phyloP scores from a whole-genome alignment of 805 yeast species.

The Metschnikowia noctiluminum region DNA sequence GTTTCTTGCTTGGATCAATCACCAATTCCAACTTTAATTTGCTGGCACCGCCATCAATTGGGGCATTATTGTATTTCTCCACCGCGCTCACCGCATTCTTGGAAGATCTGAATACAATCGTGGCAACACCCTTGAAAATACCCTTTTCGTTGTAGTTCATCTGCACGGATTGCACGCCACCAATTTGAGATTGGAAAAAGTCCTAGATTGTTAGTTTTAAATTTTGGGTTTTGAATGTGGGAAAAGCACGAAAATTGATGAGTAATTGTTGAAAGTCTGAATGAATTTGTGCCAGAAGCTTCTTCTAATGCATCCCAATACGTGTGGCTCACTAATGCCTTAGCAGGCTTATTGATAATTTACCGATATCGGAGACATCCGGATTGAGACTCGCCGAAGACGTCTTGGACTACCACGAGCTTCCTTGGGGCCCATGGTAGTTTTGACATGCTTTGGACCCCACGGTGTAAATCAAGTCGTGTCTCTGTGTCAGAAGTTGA shows the following conservation, averaged over 20 bases:
- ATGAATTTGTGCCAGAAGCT: no score
- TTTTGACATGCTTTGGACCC: no score
- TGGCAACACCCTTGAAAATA: constrained; percentile 87
- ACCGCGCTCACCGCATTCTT: constrained; percentile 77
- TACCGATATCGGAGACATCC: no score
- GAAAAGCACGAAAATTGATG: background rate
- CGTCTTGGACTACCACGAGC: no score
- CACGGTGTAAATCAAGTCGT: no score
- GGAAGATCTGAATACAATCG: constrained; percentile 67
- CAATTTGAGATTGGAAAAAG: constrained; percentile 83
- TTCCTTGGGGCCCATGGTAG: no score
- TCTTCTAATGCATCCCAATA: no score
- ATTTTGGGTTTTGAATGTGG: background rate
- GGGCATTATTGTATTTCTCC: constrained; percentile 84
- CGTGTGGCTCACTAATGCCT: no score
- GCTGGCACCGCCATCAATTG: constrained; percentile 82
- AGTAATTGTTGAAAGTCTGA: no score
- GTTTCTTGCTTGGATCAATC: constrained; percentile 76
- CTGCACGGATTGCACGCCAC: constrained; percentile 70
- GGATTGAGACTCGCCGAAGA: no score
- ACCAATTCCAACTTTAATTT: constrained; percentile 78
- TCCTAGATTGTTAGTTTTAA: constrained; percentile 54
- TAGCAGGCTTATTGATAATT: no score
- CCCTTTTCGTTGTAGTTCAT: constrained; percentile 85
- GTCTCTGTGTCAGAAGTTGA: no score